These are phyloP conservation scores for Penicillium sp. DNA, from an alignment of 2,329 filamentous ascomycete species.

Conservation along the genomic window DNA sequence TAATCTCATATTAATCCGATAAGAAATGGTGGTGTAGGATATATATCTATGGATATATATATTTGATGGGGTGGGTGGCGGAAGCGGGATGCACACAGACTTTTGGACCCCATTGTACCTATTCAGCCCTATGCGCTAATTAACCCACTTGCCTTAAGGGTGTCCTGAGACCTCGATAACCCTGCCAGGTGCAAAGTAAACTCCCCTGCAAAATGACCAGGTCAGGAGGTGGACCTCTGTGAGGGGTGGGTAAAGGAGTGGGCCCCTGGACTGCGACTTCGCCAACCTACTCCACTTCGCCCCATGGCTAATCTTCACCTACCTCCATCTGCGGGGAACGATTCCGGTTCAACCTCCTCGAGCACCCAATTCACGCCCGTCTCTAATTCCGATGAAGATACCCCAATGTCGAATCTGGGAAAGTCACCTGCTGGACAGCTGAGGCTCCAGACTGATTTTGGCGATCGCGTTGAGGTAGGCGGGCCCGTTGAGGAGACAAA, in stretches of 20 bases:
- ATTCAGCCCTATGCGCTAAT: background rate
- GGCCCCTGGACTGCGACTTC: background rate
- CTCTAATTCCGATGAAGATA: constrained; percentile 32
- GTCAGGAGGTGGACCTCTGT: background rate
- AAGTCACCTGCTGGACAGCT: constrained; percentile 21
- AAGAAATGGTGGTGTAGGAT: too few relatives aligned
- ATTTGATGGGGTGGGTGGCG: too few relatives aligned
- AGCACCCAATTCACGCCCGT: constrained; percentile 33
- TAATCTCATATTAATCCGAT: too few relatives aligned
- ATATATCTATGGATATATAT: too few relatives aligned
- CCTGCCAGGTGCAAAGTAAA: background rate
- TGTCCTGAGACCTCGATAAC: background rate
- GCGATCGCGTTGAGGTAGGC: constrained; percentile 11
- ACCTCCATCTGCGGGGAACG: constrained; percentile 25
- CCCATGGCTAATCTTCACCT: constrained; percentile 25
- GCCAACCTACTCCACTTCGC: background rate
- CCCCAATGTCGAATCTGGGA: constrained; percentile 8
- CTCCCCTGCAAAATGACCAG: constrained; percentile 7
- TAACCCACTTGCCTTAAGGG: constrained; percentile 16
- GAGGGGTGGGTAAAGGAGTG: background rate
- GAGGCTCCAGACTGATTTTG: constrained; percentile 36
- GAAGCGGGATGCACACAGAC: too few relatives aligned
- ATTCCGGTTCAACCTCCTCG: constrained; percentile 25
- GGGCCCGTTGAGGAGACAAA: constrained; percentile 23
- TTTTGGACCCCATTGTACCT: too few relatives aligned